phyloP scores from a whole-genome alignment of 352 stramenopile genomes.

The Phytopythium ostracodes region DNA sequence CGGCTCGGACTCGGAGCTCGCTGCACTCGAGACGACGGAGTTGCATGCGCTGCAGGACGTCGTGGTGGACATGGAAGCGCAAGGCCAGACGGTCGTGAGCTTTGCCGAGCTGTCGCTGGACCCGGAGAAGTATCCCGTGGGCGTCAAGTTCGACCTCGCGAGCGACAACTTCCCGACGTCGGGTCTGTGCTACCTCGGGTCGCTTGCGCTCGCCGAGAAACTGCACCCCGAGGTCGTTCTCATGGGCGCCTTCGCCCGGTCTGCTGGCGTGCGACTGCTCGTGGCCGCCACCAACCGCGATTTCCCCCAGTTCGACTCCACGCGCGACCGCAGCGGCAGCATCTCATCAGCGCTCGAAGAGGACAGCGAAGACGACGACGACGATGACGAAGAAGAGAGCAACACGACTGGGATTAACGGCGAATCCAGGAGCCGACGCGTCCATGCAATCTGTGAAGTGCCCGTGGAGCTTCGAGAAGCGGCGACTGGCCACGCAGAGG shows the following conservation, averaged over 20 bases:
- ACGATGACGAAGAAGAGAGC: constrained; percentile 8
- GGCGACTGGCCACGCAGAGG: constrained; percentile 25
- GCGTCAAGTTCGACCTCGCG: constrained; percentile 47
- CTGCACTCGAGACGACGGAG: constrained; percentile 34
- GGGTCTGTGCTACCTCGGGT: constrained; percentile 52
- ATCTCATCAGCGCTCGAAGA: constrained; percentile 1
- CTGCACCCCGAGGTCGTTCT: constrained; percentile 45
- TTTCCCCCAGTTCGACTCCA: constrained; percentile 7
- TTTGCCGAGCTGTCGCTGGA: constrained; percentile 51
- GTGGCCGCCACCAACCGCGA: constrained; percentile 16
- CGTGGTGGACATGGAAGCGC: constrained; percentile 39
- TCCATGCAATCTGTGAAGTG: constrained; percentile 27
- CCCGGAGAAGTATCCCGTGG: constrained; percentile 33
- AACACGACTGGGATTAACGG: constrained; percentile 4
- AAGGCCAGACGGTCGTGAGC: constrained; percentile 43
- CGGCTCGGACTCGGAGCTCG: constrained; percentile 7
- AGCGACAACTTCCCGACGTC: constrained; percentile 54
- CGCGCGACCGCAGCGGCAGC: not conserved
- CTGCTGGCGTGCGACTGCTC: constrained; percentile 36
- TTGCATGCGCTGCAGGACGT: constrained; percentile 39
- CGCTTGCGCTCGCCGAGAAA: constrained; percentile 44
- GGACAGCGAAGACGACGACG: constrained; percentile 12
- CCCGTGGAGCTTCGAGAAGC: constrained; percentile 33
- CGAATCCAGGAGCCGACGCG: constrained; percentile 8
- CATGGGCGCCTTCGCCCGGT: constrained; percentile 38